Evolutionary conservation across 2,329 filamentous ascomycete species (phyloP).

Genomic region (Pyrenophora tritici-repentis): DNA sequence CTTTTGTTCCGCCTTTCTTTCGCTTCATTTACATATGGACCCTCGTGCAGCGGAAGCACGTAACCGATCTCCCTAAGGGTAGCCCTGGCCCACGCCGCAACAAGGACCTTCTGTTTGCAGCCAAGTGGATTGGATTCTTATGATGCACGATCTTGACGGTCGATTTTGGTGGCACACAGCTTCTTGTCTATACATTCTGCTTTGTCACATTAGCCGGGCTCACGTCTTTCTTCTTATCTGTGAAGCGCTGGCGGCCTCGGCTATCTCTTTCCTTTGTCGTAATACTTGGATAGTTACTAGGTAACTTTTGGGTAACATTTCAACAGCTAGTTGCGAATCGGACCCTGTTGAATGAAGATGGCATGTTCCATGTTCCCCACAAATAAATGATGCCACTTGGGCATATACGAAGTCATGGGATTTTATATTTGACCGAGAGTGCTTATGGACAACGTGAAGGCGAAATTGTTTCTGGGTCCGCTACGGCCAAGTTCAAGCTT

Average conservation of each 20-base stretch:
- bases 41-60: slow-evolving; percentile 22
- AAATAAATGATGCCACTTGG: neutral
- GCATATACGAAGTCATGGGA: too few relatives aligned
- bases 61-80: slow-evolving; percentile 15
- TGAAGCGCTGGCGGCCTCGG: neutral
- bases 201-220: slow-evolving; percentile 10
- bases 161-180: slow-evolving; percentile 24
- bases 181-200: slow-evolving; percentile 27
- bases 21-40: slow-evolving; percentile 26
- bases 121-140: slow-evolving; percentile 23
- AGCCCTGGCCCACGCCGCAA: slow-evolving; percentile 6
- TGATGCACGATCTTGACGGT: slow-evolving; percentile 36
- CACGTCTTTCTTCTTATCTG: slow-evolving; percentile 3
- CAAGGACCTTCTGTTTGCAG: slow-evolving; percentile 23
- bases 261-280: slow-evolving; percentile 9
- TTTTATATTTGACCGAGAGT: too few relatives aligned
- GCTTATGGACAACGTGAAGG: too few relatives aligned
- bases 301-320: slow-evolving; percentile 5
- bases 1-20: slow-evolving; percentile 31
- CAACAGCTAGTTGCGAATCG: slow-evolving; percentile 3
- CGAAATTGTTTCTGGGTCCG: too few relatives aligned
- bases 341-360: slow-evolving; percentile 1
- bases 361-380: neutral
- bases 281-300: slow-evolving; percentile 5
- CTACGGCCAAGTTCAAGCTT: neutral